Evolutionary conservation across 2,329 filamentous ascomycete species (phyloP).

Genomic region (Colletotrichum noveboracense): DNA sequence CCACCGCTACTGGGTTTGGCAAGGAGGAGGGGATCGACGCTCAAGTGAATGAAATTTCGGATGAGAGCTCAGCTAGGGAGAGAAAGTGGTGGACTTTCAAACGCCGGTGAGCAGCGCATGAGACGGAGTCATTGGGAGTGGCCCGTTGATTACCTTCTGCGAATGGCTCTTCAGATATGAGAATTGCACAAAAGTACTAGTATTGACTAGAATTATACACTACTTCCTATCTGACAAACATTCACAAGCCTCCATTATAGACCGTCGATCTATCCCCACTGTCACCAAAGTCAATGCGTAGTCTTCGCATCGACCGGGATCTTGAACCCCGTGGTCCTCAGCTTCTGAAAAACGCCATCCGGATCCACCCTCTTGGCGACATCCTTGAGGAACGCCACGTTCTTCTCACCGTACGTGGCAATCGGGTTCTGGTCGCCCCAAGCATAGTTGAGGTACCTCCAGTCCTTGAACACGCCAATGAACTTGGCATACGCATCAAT

Average conservation of each 20-base stretch:
- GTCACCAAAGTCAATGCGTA: not conserved
- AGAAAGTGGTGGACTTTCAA: not conserved
- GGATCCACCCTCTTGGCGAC: slow-evolving; percentile 37
- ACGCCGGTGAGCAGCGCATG: not conserved
- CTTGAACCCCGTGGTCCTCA: slow-evolving; percentile 34
- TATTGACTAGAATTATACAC: not conserved
- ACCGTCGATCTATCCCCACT: accelerated
- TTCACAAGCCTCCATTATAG: not conserved
- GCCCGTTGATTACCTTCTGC: accelerated
- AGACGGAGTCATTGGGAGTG: too few relatives aligned
- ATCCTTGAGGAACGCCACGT: slow-evolving; percentile 32
- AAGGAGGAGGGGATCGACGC: not conserved
- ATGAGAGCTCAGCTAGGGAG: not conserved
- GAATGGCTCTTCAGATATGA: accelerated
- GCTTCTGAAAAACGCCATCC: slow-evolving; percentile 37
- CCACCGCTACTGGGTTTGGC: not conserved
- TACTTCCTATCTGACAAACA: not conserved
- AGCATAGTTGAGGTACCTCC: slow-evolving; percentile 51
- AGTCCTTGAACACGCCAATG: slow-evolving; percentile 35
- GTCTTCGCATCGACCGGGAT: slow-evolving; percentile 1
- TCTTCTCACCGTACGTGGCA: slow-evolving; percentile 39
- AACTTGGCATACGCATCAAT: slow-evolving; percentile 39
- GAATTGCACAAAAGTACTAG: accelerated
- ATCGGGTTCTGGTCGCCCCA: slow-evolving; percentile 42
- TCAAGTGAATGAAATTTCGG: not conserved